Evolutionary conservation across 73 alveolate genomes (phyloP), one percentile per base, ranked within the genome.

Genomic region (Paramecium primaurelia): DNA sequence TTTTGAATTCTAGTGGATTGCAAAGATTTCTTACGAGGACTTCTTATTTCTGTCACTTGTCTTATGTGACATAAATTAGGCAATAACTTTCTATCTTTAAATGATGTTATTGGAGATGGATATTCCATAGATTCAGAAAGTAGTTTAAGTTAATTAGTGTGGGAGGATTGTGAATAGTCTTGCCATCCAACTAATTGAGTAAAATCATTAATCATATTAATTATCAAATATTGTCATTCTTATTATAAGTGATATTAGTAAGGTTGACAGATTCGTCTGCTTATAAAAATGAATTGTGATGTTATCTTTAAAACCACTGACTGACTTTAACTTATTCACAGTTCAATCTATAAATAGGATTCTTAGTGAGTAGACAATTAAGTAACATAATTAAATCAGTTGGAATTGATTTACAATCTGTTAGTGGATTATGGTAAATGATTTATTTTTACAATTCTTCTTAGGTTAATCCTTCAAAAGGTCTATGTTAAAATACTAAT

Each of bases 71-170:
- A 64, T 14, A 64, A 12, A 64, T 64, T 64, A 5, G 84, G 84
- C 9, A 64, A 64, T 64, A 64, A 64, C 84, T 64, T 64, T 54
- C 22, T n/a, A 14, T 64, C 22, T 11, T 64, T 64, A 6, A 12
- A 12, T 0, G 47, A 64, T 0, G 12, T 3, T 6, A 34, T 34
- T 25, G 51, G 42, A 14, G 51, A 2, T 64, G 84, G 4, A 64
- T 64, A 64, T 25, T 64, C 84, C 84, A 64, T 64, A 14, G 84
- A 64, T 64, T 64, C 84, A 25, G 84, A 64, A 11, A 64, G 49
- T 11, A 64, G 51, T 64, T 64, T 64, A 64, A 64, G 84, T 64
- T 64, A 20, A n/a, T 64, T 64, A 14, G 84, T 64, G 12, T 64
- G 84, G 5, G 45, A 64, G 10, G 84, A 64, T 64, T 64, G 12